These are phyloP conservation scores for Akanthomyces muscarius DNA, from an alignment of 2,329 filamentous ascomycete genomes.

Conservation along the genomic window DNA sequence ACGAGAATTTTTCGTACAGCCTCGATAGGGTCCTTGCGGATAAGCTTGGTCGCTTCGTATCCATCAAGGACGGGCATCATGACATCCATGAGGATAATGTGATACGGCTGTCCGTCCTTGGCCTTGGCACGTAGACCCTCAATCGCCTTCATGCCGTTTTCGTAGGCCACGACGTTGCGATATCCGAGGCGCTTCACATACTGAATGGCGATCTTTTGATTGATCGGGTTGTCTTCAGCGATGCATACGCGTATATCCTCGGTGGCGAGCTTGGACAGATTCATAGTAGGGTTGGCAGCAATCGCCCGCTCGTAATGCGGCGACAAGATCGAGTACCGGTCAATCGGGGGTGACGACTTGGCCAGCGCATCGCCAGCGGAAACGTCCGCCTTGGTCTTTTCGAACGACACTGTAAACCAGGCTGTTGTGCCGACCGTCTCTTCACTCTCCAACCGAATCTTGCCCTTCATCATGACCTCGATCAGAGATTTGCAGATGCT, in stretches of 20 bases:
- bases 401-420: slow-evolving; percentile 81
- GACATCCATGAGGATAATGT: slow-evolving; percentile 91
- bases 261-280: slow-evolving; percentile 69
- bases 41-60: slow-evolving; percentile 81
- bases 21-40: slow-evolving; percentile 72
- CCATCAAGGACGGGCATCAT: slow-evolving; percentile 94
- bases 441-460: slow-evolving; percentile 75
- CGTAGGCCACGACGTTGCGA: slow-evolving; percentile 75
- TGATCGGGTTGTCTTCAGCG: slow-evolving; percentile 92
- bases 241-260: slow-evolving; percentile 84
- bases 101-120: slow-evolving; percentile 70
- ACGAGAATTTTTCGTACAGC: slow-evolving; percentile 80
- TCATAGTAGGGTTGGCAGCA: slow-evolving; percentile 48
- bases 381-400: slow-evolving; percentile 66
- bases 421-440: slow-evolving; percentile 66
- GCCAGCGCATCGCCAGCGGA: slow-evolving; percentile 51
- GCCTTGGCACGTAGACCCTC: slow-evolving; percentile 76
- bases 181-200: slow-evolving; percentile 86
- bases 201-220: slow-evolving; percentile 88
- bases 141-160: slow-evolving; percentile 83
- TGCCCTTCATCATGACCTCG: slow-evolving; percentile 85
- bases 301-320: slow-evolving; percentile 35
- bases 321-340: slow-evolving; percentile 31
- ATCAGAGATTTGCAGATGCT: slow-evolving; percentile 95
- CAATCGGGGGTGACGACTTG: slow-evolving; percentile 35